These are phyloP conservation scores for Parsonsia alboflavescens DNA, from an alignment of 257 asterid genomes.

Conservation along the genomic window DNA sequence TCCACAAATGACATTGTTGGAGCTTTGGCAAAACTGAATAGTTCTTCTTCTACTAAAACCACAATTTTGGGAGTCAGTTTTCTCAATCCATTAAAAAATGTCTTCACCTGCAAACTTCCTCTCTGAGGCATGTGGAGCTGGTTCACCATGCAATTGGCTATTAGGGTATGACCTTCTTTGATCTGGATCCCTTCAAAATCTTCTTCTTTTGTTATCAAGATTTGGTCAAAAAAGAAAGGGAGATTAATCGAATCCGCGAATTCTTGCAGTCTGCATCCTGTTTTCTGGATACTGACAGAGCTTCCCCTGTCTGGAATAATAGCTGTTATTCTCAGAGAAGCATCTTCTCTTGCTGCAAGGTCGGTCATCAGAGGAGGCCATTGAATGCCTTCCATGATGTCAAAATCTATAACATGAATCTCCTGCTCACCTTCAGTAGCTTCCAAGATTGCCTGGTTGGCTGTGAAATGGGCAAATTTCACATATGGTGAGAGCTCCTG, in stretches of 20 bases:
- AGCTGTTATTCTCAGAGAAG: constrained; percentile 37
- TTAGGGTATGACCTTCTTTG: constrained; percentile 12
- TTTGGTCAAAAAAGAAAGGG: constrained; percentile 26
- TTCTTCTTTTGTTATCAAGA: constrained; percentile 21
- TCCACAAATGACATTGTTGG: constrained; percentile 26
- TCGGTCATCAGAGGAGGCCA: constrained; percentile 46
- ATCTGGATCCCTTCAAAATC: constrained; percentile 18
- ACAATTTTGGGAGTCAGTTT: constrained; percentile 29
- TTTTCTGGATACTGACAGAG: constrained; percentile 4
- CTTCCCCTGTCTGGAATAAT: constrained; percentile 13
- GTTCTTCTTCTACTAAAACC: constrained; percentile 34
- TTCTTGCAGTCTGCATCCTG: constrained; percentile 31
- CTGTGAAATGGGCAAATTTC: constrained; percentile 44
- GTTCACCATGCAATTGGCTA: constrained; percentile 38
- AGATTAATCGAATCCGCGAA: constrained; percentile 37
- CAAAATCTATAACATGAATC: constrained; percentile 39
- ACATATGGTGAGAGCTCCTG: constrained; percentile 37
- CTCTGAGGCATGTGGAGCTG: constrained; percentile 36
- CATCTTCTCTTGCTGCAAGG: constrained; percentile 18
- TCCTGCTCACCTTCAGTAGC: constrained; percentile 23
- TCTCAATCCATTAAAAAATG: constrained; percentile 31
- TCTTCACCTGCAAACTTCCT: constrained; percentile 18
- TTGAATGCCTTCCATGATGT: constrained; percentile 39
- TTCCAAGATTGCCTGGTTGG: constrained; percentile 41
- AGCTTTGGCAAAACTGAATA: constrained; percentile 20